Evolutionary conservation across 2,329 filamentous ascomycete species (phyloP).

Genomic region (Stachybotrys elegans): DNA sequence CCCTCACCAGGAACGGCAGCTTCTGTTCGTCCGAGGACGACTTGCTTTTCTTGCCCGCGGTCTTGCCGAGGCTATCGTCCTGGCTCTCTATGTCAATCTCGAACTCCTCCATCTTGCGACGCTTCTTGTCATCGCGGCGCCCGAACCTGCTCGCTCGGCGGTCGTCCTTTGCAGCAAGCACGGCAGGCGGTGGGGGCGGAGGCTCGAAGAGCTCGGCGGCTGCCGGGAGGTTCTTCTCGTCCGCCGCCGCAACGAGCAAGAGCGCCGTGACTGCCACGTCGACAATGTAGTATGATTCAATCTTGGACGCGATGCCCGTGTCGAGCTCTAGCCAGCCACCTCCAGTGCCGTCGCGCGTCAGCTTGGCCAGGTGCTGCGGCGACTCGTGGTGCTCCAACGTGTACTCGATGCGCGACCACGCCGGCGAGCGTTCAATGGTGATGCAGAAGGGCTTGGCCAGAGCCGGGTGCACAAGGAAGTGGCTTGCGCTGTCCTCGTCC

Average conservation of each 20-base stretch:
- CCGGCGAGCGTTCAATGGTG: constrained; percentile 51
- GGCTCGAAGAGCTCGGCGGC: constrained; percentile 53
- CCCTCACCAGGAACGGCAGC: constrained; percentile 44
- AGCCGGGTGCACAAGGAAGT: constrained; percentile 60
- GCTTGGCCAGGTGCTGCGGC: constrained; percentile 53
- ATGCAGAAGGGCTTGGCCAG: constrained; percentile 60
- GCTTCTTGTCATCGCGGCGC: constrained; percentile 24
- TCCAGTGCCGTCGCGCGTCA: constrained; percentile 56
- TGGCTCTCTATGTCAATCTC: constrained; percentile 61
- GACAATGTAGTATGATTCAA: constrained; percentile 57
- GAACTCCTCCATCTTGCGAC: constrained; percentile 48
- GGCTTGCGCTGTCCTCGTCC: constrained; percentile 54
- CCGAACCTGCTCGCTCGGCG: constrained; percentile 24
- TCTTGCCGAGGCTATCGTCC: constrained; percentile 35
- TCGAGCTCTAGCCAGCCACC: constrained; percentile 57
- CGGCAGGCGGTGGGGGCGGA: constrained; percentile 37
- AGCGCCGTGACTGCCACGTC: constrained; percentile 59
- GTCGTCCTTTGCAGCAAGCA: constrained; percentile 17
- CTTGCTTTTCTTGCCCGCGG: constrained; percentile 29
- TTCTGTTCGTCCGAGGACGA: constrained; percentile 38
- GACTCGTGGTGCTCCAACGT: constrained; percentile 61
- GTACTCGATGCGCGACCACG: constrained; percentile 59
- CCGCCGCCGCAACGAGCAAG: constrained; percentile 52
- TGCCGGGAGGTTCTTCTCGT: constrained; percentile 41
- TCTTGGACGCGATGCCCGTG: constrained; percentile 52